Percentiles rank a stretch among this genome's conserved stretches.
Evolutionary conservation across 1,284 basidiomycete genomes (phyloP).

Genomic region (Chondrostereum purpureum): DNA sequence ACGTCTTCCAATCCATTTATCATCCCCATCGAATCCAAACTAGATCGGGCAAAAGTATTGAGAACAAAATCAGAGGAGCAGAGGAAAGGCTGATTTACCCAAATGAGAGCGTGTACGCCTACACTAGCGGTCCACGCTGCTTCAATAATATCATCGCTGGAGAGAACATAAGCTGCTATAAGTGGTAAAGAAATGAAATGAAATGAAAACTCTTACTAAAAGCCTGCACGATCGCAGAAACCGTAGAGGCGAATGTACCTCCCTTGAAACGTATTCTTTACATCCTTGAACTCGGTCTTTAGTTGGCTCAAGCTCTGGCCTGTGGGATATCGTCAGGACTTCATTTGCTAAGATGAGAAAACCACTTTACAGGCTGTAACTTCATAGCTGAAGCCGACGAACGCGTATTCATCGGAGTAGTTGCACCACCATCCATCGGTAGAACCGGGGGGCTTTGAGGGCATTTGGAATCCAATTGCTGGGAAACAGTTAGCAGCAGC

Average conservation of each 20-base stretch:
- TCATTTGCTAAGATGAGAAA: neutral
- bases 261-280: constrained; percentile 51
- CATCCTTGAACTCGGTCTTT: constrained; percentile 54
- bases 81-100: constrained; percentile 37
- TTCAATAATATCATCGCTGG: constrained; percentile 60
- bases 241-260: constrained; percentile 73
- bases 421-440: constrained; percentile 63
- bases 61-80: neutral
- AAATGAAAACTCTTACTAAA: constrained; percentile 42
- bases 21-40: constrained; percentile 57
- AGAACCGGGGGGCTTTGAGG: constrained; percentile 37
- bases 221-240: constrained; percentile 54
- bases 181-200: constrained; percentile 4
- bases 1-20: constrained; percentile 50
- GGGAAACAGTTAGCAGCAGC: constrained; percentile 40
- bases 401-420: constrained; percentile 55
- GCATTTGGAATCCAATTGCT: constrained; percentile 52
- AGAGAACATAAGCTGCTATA: too few relatives aligned
- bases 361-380: constrained; percentile 45
- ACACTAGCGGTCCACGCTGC: constrained; percentile 66
- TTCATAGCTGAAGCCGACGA: constrained; percentile 70
- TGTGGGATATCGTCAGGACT: constrained; percentile 15
- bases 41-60: constrained; percentile 17
- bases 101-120: constrained; percentile 70
- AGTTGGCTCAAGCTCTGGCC: constrained; percentile 46